Base-by-base conservation (phyloP, 2,329 filamentous ascomycete genomes). In the Aspergillus vadensis region DNA sequence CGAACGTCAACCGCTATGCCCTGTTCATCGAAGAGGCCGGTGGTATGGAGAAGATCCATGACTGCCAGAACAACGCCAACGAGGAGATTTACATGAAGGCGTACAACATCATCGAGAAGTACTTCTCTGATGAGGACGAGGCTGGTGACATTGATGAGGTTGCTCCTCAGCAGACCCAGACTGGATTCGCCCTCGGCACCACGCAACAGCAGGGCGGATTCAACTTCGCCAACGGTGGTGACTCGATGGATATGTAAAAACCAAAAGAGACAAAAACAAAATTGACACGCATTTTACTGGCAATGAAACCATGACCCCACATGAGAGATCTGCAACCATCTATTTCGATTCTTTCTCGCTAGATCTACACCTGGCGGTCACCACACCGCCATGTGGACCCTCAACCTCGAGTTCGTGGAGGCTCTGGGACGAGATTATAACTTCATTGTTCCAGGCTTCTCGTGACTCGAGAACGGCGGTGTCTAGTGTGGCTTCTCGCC, bases 11-110 rank as follows among this genome's bases (percentile, higher is more conserved):
- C 87, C 90, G 91, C 67, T 99, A 96, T 73, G 95, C 95, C 50
- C 86, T 99, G 65, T 98, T 96, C 81, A 99, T 99, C 69, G 95
- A 99, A 81, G 95, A 99, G 80, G 96, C 93, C 69, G 92, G 92
- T 73, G 95, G 95, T 68, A 99, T 99, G 95, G 95, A 98, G 84
- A 98, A 98, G 89, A 98, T 99, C 70, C 95, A 99, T 81, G 94
- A 98, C 71, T 98, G 95, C 86, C 95, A 99, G 84, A 97, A 96
- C 83, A 99, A 99, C 73, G 94, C 94, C 83, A 99, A 99, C 81
- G 95, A 99, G 82, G 95, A 99, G 81, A 99, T 99, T 71, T 99
- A 99, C 85, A 98, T 99, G 94, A 99, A 99, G 88, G 95, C 95
- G 0, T 99, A 98, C 86, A 98, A 96, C 86, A 99, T 99, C 80